Evolutionary conservation across 371 early-diverging fungal species (phyloP).

Genomic region (Entomophthora muscae): DNA sequence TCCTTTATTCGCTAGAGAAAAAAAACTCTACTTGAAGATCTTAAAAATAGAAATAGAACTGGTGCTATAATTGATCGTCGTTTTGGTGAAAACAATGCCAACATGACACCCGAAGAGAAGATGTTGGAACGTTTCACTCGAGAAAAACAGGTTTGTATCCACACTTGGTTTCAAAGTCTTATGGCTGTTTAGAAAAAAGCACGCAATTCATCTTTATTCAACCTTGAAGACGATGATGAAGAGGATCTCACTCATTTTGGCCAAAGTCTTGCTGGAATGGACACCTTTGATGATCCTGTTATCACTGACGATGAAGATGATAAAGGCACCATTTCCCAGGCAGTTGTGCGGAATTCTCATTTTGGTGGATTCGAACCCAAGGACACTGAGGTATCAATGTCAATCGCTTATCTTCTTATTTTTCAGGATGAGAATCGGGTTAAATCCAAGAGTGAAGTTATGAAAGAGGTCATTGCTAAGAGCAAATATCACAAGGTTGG

Average conservation of each 20-base stretch:
- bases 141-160: conserved; percentile 40
- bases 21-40: conserved; percentile 62
- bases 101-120: conserved; percentile 82
- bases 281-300: conserved; percentile 56
- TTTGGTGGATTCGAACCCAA: conserved; percentile 67
- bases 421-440: conserved; percentile 14
- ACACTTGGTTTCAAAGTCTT: not conserved
- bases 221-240: conserved; percentile 63
- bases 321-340: conserved; percentile 42
- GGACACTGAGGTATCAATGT: conserved; percentile 12
- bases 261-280: conserved; percentile 62
- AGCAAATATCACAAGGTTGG: conserved; percentile 55
- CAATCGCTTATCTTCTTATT: not conserved
- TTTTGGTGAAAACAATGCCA: conserved; percentile 83
- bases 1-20: conserved; percentile 30
- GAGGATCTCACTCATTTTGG: conserved; percentile 79
- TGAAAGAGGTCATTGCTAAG: conserved; percentile 94
- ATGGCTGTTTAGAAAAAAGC: conserved; percentile 12
- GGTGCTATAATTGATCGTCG: conserved; percentile 79
- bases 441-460: conserved; percentile 79
- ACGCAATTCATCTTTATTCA: conserved; percentile 36
- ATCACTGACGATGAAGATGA: conserved; percentile 46
- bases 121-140: conserved; percentile 86
- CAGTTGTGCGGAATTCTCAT: conserved; percentile 51
- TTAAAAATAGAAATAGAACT: conserved; percentile 40